Evolutionary conservation across 176 grass and related monocot genomes (phyloP), one percentile per base, ranked within the genome.

Genomic region (Coix lacrymajobi): DNA sequence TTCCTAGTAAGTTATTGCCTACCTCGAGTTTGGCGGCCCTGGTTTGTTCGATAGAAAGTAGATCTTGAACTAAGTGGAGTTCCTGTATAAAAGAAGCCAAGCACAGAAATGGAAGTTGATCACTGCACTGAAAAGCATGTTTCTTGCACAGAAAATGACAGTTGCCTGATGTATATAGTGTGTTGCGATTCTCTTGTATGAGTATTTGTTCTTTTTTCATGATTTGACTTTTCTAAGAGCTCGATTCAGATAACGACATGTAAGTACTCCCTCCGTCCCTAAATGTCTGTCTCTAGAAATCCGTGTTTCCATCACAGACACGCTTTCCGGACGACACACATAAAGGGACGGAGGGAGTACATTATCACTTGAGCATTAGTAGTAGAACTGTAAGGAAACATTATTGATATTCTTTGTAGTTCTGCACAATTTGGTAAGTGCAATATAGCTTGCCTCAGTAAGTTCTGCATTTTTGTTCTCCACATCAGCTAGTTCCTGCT

Each of bases 11-110:
- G 15, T 71, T 60, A 48, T 25, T 30, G 31, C 38, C 4, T 96
- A 99, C 97, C 97, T 99, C 93, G 29, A 94, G 91, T 78, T 94
- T 93, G 75, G 92, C 94, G 69, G 89, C 89, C 74, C 91, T 96
- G 39, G 70, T 76, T 78, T 90, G 83, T 81, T 96, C 97, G 9
- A 79, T 75, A 58, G 87, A 82, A 75, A 99, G 91, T 83, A 87
- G 93, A 82, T 89, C 70, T 20, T 51, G 89, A 36, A 90, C 73
- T 11, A 79, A 94, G 43, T 90, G 31, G 51, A 96, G 85, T 75
- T 99, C 97, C 97, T 99, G 88, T 77, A 85, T 63, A 85, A 61
- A 57, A 90, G 58, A 78, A 64, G 24, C 25, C 71, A 6, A 61
- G 19, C 20, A 66, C 71, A 58, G 8, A 39, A 67, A 66, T 57